Evolutionary conservation across 176 grass and related monocot genomes (phyloP).

Genomic region (Hordeum vulgare): MorexV3_pseudomolecules_assembly NC_058523.1:555374027-555374526

Average conservation of each 20-base stretch:
- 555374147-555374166: slow-evolving; percentile 54
- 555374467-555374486: not conserved
- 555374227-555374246: slow-evolving; percentile 48
- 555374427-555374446: not conserved
- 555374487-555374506: not conserved
- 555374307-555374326: slow-evolving; percentile 70
- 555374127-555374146: not conserved
- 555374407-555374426: slow-evolving; percentile 72
- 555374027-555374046: not conserved
- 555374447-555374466: not conserved
- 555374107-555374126: not conserved
- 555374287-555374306: not conserved
- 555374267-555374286: not conserved
- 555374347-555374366: slow-evolving; percentile 93
- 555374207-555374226: slow-evolving; percentile 92
- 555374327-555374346: slow-evolving; percentile 96
- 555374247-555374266: not conserved
- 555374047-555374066: not conserved
- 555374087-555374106: not conserved
- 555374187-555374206: slow-evolving; percentile 84
- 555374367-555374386: slow-evolving; percentile 91
- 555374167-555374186: slow-evolving; percentile 95
- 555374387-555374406: slow-evolving; percentile 94
- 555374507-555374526: slow-evolving; percentile 74
- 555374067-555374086: not conserved